Conservation (phyloP, 306 rosid genomes). For the Inga leiocalycina region DNA sequence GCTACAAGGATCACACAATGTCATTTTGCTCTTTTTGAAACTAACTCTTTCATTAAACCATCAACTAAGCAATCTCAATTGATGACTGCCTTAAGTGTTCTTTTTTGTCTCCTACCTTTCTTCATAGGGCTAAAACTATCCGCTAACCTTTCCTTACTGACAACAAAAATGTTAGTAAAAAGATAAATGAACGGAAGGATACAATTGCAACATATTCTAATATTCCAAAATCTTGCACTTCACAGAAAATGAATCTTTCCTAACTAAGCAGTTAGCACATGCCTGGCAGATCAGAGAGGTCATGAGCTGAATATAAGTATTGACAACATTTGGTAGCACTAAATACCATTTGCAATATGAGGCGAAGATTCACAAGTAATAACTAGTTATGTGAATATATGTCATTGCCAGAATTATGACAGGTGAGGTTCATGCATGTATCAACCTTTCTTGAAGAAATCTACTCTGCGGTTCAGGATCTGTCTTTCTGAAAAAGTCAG, state of each 20-base stretch:
- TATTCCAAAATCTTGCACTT: neutral
- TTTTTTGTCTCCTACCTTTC: neutral
- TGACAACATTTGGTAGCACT: conserved; percentile 14
- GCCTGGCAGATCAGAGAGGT: neutral
- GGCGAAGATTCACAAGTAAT: conserved; percentile 10
- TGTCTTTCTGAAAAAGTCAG: conserved; percentile 33
- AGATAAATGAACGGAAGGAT: neutral
- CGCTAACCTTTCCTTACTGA: neutral
- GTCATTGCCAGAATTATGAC: conserved; percentile 19
- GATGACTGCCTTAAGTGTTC: neutral
- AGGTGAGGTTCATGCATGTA: conserved; percentile 3
- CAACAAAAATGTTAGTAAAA: neutral
- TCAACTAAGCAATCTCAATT: neutral
- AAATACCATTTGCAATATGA: conserved; percentile 27
- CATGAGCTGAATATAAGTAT: neutral
- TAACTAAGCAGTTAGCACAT: neutral
- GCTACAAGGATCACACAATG: neutral
- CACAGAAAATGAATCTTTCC: neutral
- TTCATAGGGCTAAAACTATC: neutral
- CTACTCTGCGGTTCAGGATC: conserved; percentile 52
- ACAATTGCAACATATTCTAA: conserved; percentile 5
- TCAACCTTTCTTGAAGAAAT: conserved; percentile 76
- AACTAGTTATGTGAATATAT: neutral
- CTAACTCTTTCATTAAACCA: neutral
- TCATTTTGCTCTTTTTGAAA: neutral